Conservation (phyloP, 768 basidiomycete species). For the Agaricus bisporus region DNA sequence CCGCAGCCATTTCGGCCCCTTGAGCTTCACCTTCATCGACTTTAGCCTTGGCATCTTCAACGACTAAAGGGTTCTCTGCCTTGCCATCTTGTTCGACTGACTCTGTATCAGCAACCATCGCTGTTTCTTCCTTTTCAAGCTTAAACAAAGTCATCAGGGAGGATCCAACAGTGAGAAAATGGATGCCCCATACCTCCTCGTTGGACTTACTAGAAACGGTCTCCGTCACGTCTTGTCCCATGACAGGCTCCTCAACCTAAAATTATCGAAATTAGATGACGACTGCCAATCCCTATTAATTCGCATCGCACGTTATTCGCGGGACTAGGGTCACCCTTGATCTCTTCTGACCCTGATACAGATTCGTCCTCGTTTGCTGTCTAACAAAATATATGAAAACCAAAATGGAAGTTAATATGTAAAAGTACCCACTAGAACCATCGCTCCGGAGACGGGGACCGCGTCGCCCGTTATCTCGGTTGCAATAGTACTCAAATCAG, state of each 20-base stretch:
- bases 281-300: not conserved
- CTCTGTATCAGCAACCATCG: not conserved
- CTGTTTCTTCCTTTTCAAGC: not conserved
- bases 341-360: not conserved
- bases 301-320: not conserved
- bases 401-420: not conserved
- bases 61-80: not conserved
- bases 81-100: not conserved
- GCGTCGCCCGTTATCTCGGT: conserved; percentile 4
- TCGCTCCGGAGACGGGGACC: not conserved
- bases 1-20: no score
- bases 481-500: not conserved
- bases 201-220: not conserved
- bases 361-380: not conserved
- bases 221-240: not conserved
- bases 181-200: not conserved
- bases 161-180: not conserved
- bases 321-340: not conserved
- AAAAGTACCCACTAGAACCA: not conserved
- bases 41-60: not conserved
- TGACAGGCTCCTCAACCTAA: conserved; percentile 1
- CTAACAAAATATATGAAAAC: not conserved
- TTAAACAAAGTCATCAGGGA: not conserved
- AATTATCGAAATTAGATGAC: not conserved
- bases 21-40: no score